Conservation (phyloP, 2,329 filamentous ascomycete genomes). For the Fusarium domesticum region DNA sequence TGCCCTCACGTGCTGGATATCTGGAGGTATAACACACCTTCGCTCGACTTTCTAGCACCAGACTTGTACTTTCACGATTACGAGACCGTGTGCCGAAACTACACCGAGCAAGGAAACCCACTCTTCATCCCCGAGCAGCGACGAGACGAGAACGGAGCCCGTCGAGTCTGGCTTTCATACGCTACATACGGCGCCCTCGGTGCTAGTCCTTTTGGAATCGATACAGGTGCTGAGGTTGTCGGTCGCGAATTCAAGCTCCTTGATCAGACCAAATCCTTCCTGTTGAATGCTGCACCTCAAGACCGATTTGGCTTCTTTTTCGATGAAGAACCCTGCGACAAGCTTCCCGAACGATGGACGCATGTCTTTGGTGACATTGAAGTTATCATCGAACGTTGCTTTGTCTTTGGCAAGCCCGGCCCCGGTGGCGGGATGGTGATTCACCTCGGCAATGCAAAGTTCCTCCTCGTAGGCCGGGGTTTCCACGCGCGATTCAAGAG, state of each 20-base stretch:
- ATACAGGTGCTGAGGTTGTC: slow-evolving; percentile 32
- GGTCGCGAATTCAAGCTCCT: slow-evolving; percentile 35
- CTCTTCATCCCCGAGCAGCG: slow-evolving; percentile 53
- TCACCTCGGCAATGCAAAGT: slow-evolving; percentile 34
- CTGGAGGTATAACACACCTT: slow-evolving; percentile 40
- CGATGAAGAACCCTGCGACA: slow-evolving; percentile 31
- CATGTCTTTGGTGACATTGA: slow-evolving; percentile 33
- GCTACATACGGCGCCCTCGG: slow-evolving; percentile 41
- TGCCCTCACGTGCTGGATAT: slow-evolving; percentile 36
- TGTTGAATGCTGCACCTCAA: slow-evolving; percentile 30
- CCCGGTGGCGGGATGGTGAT: slow-evolving; percentile 40
- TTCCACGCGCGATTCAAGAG: slow-evolving; percentile 38
- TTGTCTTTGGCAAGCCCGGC: slow-evolving; percentile 40
- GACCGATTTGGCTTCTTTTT: slow-evolving; percentile 40
- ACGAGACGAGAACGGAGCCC: slow-evolving; percentile 44
- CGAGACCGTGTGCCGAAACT: slow-evolving; percentile 41
- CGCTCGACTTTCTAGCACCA: slow-evolving; percentile 46
- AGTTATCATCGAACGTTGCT: slow-evolving; percentile 37
- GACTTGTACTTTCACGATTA: slow-evolving; percentile 51
- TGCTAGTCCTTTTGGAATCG: slow-evolving; percentile 40
- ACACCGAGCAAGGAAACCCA: slow-evolving; percentile 42
- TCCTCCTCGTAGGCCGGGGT: slow-evolving; percentile 37
- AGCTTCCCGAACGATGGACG: slow-evolving; percentile 26
- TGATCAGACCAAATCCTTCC: slow-evolving; percentile 24
- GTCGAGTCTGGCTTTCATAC: slow-evolving; percentile 42